phyloP scores from a whole-genome alignment of 768 basidiomycete species.

The Kwoniella sp. region DNA sequence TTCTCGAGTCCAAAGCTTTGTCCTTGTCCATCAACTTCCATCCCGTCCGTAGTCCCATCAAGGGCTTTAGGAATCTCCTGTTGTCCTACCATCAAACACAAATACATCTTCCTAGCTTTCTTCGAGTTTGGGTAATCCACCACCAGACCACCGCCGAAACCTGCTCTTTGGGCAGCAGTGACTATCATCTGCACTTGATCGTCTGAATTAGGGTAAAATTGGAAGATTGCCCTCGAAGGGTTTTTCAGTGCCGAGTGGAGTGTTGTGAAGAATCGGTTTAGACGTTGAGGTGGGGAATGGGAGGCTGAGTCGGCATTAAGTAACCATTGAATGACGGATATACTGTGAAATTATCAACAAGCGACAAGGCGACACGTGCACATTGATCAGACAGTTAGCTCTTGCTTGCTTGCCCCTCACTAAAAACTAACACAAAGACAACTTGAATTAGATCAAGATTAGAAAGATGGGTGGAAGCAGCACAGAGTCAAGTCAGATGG shows the following conservation, averaged over 20 bases:
- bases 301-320: constrained; percentile 91
- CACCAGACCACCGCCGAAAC: constrained; percentile 93
- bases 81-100: constrained; percentile 87
- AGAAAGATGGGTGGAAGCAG: not conserved
- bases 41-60: constrained; percentile 59
- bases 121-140: constrained; percentile 97
- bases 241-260: constrained; percentile 57
- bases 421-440: too few species aligned
- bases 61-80: constrained; percentile 78
- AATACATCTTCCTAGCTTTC: constrained; percentile 90
- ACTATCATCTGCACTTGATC: constrained; percentile 96
- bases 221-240: constrained; percentile 83
- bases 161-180: constrained; percentile 85
- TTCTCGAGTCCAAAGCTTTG: constrained; percentile 41
- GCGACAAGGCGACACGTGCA: not conserved
- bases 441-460: too few species aligned
- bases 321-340: constrained; percentile 98
- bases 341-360: constrained; percentile 67
- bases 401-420: not conserved
- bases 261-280: constrained; percentile 84
- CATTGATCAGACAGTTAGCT: constrained; percentile 1
- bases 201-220: constrained; percentile 97
- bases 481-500: constrained; percentile 5
- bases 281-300: constrained; percentile 58
- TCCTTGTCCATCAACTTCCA: constrained; percentile 57